These are phyloP conservation scores for Mortierella sp. DNA, from an alignment of 371 early-diverging fungal genomes.

Conservation along the genomic window DNA sequence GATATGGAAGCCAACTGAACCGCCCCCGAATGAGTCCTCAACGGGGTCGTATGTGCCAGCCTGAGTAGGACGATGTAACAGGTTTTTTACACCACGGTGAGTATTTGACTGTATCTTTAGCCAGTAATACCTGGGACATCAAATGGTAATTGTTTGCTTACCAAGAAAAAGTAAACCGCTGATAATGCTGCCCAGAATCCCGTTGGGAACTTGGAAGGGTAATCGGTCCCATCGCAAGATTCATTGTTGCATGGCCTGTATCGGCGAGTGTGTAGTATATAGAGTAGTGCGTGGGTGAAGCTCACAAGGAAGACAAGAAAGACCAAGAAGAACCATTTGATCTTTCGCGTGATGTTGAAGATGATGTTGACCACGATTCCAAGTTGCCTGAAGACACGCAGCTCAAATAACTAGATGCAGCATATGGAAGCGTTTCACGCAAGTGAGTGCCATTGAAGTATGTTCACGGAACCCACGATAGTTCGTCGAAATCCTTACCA, in stretches of 20 bases:
- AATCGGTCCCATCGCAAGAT: neutral
- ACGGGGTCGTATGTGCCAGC: no score
- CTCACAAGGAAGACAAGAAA: conserved; percentile 33
- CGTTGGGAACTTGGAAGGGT: neutral
- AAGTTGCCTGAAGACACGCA: conserved; percentile 43
- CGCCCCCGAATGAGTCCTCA: no score
- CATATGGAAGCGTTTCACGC: neutral
- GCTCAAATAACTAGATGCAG: conserved; percentile 29
- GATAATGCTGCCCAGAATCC: no score
- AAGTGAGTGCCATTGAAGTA: neutral
- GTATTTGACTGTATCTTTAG: no score
- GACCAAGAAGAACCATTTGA: conserved; percentile 46
- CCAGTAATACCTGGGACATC: no score
- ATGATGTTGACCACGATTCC: conserved; percentile 52
- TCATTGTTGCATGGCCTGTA: neutral
- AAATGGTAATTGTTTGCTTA: no score
- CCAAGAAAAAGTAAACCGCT: no score
- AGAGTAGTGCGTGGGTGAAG: conserved; percentile 46
- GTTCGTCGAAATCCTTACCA: conserved; percentile 25
- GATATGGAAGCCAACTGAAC: no score
- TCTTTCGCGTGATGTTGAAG: conserved; percentile 36
- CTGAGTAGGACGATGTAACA: no score
- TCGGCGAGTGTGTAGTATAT: conserved; percentile 27
- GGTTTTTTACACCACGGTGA: no score
- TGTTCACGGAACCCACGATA: no score